Evolutionary conservation across 2,329 filamentous ascomycete genomes (phyloP).

Genomic region (Fusarium denticulatum): DNA sequence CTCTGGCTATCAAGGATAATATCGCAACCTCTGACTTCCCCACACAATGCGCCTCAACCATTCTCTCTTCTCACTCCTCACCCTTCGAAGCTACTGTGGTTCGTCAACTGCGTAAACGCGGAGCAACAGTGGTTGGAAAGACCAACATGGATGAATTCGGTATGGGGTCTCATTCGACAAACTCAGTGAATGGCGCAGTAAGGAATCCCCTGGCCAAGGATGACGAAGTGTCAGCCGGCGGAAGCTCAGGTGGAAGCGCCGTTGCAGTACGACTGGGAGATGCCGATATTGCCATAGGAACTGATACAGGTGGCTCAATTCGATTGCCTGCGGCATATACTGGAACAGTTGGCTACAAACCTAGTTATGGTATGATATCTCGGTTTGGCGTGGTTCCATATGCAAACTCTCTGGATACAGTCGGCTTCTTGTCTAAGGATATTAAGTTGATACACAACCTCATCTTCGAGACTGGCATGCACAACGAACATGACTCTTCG

Average conservation of each 20-base stretch:
- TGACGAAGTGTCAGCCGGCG: constrained; percentile 73
- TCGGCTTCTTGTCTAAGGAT: constrained; percentile 75
- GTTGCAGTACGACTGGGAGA: constrained; percentile 76
- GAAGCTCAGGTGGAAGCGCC: constrained; percentile 94
- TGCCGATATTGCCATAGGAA: constrained; percentile 77
- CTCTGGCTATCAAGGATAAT: constrained; percentile 79
- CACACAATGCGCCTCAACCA: constrained; percentile 85
- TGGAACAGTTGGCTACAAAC: constrained; percentile 86
- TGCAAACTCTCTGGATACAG: constrained; percentile 91
- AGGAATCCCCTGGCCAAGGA: constrained; percentile 56
- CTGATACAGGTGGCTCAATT: constrained; percentile 92
- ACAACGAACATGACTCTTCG: constrained; percentile 66
- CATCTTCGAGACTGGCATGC: constrained; percentile 60
- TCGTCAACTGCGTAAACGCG: constrained; percentile 69
- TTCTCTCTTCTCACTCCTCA: constrained; percentile 75
- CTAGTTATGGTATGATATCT: constrained; percentile 88
- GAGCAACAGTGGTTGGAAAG: constrained; percentile 76
- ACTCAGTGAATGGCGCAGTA: constrained; percentile 75
- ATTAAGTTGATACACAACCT: constrained; percentile 63
- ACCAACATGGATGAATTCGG: constrained; percentile 97
- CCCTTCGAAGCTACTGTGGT: constrained; percentile 88
- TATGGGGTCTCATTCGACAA: constrained; percentile 87
- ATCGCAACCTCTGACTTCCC: constrained; percentile 72
- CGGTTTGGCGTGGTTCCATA: constrained; percentile 90
- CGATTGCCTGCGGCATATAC: constrained; percentile 89